Evolutionary conservation across 2,329 filamentous ascomycete genomes (phyloP).

Genomic region (Calcarisporium arbuscula): DNA sequence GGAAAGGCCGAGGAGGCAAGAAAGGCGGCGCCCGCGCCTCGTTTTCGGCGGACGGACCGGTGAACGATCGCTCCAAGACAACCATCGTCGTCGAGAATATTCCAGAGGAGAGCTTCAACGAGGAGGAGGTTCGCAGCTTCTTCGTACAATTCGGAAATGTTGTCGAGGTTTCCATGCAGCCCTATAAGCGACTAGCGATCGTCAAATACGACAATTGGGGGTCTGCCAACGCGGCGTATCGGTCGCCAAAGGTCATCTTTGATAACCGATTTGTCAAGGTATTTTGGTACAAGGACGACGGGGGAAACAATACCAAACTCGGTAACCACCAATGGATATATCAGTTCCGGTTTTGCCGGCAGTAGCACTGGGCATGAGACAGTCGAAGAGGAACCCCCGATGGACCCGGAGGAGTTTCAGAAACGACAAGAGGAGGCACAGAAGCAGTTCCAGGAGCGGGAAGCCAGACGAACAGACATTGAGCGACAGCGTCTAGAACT

Average conservation of each 20-base stretch:
- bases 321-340: slow-evolving; percentile 16
- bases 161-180: slow-evolving; percentile 56
- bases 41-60: slow-evolving; percentile 59
- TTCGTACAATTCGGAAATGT: slow-evolving; percentile 69
- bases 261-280: slow-evolving; percentile 83
- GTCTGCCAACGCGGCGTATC: slow-evolving; percentile 63
- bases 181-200: slow-evolving; percentile 60
- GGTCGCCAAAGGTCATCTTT: slow-evolving; percentile 73
- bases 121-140: slow-evolving; percentile 59
- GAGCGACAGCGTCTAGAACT: slow-evolving; percentile 57
- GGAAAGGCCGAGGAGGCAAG: slow-evolving; percentile 25
- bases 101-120: slow-evolving; percentile 62
- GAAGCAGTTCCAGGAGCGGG: slow-evolving; percentile 59
- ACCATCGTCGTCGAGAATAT: slow-evolving; percentile 74
- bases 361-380: slow-evolving; percentile 14
- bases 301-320: slow-evolving; percentile 24
- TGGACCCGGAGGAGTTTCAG: slow-evolving; percentile 65
- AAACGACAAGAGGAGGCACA: slow-evolving; percentile 68
- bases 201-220: slow-evolving; percentile 63
- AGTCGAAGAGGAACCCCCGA: slow-evolving; percentile 38
- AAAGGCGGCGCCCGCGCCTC: slow-evolving; percentile 39
- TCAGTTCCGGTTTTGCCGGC: slow-evolving; percentile 14
- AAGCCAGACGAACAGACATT: slow-evolving; percentile 55
- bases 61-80: slow-evolving; percentile 55
- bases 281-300: slow-evolving; percentile 63